phyloP scores from a whole-genome alignment of 2,329 filamentous ascomycete genomes.

The Arthroderma sp. region DNA sequence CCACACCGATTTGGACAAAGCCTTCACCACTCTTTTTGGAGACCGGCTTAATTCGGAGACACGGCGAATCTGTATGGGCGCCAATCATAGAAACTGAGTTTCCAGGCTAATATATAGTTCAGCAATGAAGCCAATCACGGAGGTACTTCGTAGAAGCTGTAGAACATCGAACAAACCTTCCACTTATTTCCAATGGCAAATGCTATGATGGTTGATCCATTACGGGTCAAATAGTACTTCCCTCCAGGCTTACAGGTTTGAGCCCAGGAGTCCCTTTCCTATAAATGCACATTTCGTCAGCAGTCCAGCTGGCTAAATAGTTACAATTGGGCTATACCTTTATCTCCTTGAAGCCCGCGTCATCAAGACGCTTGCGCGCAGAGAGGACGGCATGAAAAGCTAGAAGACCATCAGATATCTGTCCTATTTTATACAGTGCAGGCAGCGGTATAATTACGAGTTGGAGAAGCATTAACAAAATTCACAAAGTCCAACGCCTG shows the following conservation, averaged over 20 bases:
- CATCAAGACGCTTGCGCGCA: constrained; percentile 59
- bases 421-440: constrained; percentile 9
- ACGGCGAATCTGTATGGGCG: constrained; percentile 90
- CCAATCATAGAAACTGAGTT: constrained; percentile 87
- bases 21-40: constrained; percentile 78
- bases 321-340: constrained; percentile 35
- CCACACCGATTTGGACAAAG: constrained; percentile 87
- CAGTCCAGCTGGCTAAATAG: background rate
- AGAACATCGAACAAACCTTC: constrained; percentile 9
- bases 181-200: constrained; percentile 49
- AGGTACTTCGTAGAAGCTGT: no score
- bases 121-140: constrained; percentile 62
- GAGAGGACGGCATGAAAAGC: constrained; percentile 88
- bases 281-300: background rate
- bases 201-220: constrained; percentile 72
- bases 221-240: constrained; percentile 80
- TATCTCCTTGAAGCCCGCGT: constrained; percentile 76
- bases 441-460: constrained; percentile 44
- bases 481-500: constrained; percentile 69
- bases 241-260: constrained; percentile 61
- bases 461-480: constrained; percentile 89
- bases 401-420: constrained; percentile 25
- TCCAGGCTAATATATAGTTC: constrained; percentile 42
- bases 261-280: constrained; percentile 51
- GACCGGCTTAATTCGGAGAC: constrained; percentile 82